Evolutionary conservation across 2,329 filamentous ascomycete genomes (phyloP).

Genomic region (Fusarium sp.): DNA sequence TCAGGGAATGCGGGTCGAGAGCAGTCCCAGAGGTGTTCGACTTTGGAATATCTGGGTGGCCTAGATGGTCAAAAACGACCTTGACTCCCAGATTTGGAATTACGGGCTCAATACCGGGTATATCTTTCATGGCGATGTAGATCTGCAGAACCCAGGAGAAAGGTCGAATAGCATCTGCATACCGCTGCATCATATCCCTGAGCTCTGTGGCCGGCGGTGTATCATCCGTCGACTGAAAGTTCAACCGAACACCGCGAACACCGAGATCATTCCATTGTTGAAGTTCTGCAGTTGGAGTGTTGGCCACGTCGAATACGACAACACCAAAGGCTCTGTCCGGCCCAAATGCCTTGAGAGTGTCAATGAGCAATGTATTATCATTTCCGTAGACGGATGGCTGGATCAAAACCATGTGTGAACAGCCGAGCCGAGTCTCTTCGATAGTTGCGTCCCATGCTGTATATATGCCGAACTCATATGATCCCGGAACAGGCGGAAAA

Average conservation of each 20-base stretch:
- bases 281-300: not conserved
- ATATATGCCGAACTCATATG: not conserved
- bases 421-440: not conserved
- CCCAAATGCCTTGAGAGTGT: not conserved
- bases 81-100: not conserved
- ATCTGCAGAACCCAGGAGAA: not conserved
- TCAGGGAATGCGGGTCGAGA: not conserved
- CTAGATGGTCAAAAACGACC: not conserved
- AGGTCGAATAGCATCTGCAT: not conserved
- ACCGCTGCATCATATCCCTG: not conserved
- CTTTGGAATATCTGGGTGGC: not conserved
- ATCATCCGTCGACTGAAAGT: not conserved
- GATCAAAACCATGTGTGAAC: not conserved
- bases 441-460: not conserved
- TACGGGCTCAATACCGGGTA: not conserved
- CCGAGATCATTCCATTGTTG: not conserved
- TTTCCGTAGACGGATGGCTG: not conserved
- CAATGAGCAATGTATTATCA: not conserved
- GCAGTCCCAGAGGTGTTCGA: rapidly evolving
- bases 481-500: not conserved
- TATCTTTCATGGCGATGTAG: not conserved
- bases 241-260: not conserved
- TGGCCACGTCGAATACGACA: not conserved
- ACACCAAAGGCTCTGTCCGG: not conserved
- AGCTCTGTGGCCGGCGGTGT: not conserved